phyloP scores from a whole-genome alignment of 1,139 yeast genomes.

The Scheffersomyces insectosa region DNA sequence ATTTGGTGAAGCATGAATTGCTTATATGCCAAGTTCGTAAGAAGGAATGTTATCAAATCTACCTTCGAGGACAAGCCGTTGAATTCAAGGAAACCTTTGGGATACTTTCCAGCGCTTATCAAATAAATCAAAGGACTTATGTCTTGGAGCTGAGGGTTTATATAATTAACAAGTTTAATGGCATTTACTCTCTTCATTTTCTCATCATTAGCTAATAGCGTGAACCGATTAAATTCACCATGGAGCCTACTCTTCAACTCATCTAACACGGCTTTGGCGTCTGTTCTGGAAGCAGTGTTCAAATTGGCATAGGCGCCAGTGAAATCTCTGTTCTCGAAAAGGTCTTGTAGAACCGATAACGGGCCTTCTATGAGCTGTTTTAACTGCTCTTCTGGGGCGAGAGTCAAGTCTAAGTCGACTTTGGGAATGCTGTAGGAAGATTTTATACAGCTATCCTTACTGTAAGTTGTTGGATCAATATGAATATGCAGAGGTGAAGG shows the following conservation, averaged over 20 bases:
- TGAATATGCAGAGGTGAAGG: no score
- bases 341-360: background rate
- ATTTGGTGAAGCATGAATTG: constrained; percentile 19
- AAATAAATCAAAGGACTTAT: constrained; percentile 19
- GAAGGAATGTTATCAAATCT: constrained; percentile 20
- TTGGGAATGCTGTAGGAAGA: background rate
- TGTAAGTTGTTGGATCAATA: no score
- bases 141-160: constrained; percentile 31
- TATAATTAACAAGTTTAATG: constrained; percentile 21
- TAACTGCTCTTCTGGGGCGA: constrained; percentile 1
- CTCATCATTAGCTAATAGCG: background rate
- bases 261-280: constrained; percentile 3
- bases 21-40: constrained; percentile 27
- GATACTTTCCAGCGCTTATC: constrained; percentile 20
- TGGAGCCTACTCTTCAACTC: constrained; percentile 3
- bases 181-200: constrained; percentile 1
- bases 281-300: constrained; percentile 7
- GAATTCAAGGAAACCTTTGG: constrained; percentile 19
- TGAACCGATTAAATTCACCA: constrained; percentile 4
- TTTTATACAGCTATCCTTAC: no score
- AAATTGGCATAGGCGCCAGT: constrained; percentile 7
- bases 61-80: constrained; percentile 16
- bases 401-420: background rate
- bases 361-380: background rate
- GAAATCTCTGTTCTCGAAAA: constrained; percentile 3